Conservation (phyloP, 2,329 filamentous ascomycete species). For the Apiospora pterosperma region DNA sequence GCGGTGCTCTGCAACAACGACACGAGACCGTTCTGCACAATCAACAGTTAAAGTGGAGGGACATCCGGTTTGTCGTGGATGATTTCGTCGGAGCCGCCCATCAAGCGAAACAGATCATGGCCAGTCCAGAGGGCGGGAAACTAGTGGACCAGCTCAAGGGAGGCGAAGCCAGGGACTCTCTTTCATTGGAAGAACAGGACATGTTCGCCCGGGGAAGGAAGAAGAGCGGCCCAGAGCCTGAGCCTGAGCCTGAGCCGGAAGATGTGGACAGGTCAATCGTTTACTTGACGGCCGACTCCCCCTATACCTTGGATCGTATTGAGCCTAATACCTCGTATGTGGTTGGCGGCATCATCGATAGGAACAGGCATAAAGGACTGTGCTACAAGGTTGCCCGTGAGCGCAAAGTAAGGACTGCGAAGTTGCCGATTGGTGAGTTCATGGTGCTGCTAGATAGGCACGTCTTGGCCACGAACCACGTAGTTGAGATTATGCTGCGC, state of each 20-base stretch:
- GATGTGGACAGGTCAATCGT: constrained; percentile 54
- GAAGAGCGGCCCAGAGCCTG: constrained; percentile 14
- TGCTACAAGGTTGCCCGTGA: constrained; percentile 80
- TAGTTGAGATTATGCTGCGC: constrained; percentile 91
- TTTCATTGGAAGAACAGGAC: constrained; percentile 27
- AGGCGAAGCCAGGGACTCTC: constrained; percentile 25
- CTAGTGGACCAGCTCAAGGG: constrained; percentile 56
- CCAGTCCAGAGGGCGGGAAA: constrained; percentile 47
- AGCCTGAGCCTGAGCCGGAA: constrained; percentile 22
- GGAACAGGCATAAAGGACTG: constrained; percentile 91
- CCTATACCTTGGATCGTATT: constrained; percentile 75
- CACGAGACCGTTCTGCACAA: constrained; percentile 73
- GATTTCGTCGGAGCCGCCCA: constrained; percentile 70
- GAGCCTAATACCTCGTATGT: constrained; percentile 90
- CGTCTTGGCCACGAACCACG: constrained; percentile 91
- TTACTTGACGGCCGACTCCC: constrained; percentile 91
- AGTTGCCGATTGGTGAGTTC: constrained; percentile 91
- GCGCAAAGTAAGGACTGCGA: constrained; percentile 79
- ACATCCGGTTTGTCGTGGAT: constrained; percentile 67
- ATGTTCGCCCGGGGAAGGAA: constrained; percentile 31
- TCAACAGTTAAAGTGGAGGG: constrained; percentile 76
- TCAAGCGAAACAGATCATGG: constrained; percentile 67
- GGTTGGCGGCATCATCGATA: constrained; percentile 91
- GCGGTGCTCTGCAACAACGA: constrained; percentile 69
- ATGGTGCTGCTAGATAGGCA: constrained; percentile 85